These are phyloP conservation scores for Corylus avellana DNA, from an alignment of 306 rosid genomes.

Conservation along the genomic window DNA sequence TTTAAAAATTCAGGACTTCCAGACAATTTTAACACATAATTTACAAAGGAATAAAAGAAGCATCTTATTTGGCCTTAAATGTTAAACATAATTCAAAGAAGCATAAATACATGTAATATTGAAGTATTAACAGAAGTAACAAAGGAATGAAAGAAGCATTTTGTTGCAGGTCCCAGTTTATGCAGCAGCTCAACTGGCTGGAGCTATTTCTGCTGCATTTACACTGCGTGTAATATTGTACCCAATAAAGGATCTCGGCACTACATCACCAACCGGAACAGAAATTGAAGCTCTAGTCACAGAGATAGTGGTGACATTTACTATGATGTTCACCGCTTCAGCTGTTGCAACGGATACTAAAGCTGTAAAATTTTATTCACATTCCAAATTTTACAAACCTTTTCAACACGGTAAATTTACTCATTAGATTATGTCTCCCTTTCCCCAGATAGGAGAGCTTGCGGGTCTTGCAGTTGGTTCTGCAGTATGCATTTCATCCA, in stretches of 20 bases:
- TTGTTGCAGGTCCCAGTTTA: constrained; percentile 69
- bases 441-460: constrained; percentile 56
- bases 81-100: too few relatives aligned
- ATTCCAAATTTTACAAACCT: background rate
- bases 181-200: constrained; percentile 66
- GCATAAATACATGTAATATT: too few relatives aligned
- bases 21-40: too few relatives aligned
- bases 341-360: constrained; percentile 76
- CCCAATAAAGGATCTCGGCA: constrained; percentile 54
- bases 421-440: background rate
- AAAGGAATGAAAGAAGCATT: background rate
- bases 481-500: constrained; percentile 74
- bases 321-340: constrained; percentile 69
- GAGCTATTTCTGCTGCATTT: constrained; percentile 72
- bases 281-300: constrained; percentile 55
- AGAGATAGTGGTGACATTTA: constrained; percentile 67
- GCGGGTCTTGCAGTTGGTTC: constrained; percentile 86
- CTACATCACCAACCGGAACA: constrained; percentile 65
- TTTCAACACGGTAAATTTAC: background rate
- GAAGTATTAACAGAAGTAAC: too few relatives aligned
- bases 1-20: too few relatives aligned
- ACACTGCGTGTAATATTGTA: constrained; percentile 48
- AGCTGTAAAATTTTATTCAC: constrained; percentile 48
- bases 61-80: too few relatives aligned
- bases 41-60: too few relatives aligned